phyloP scores from a whole-genome alignment of 2,329 filamentous ascomycete species.

The Mariannaea elegans region DNA sequence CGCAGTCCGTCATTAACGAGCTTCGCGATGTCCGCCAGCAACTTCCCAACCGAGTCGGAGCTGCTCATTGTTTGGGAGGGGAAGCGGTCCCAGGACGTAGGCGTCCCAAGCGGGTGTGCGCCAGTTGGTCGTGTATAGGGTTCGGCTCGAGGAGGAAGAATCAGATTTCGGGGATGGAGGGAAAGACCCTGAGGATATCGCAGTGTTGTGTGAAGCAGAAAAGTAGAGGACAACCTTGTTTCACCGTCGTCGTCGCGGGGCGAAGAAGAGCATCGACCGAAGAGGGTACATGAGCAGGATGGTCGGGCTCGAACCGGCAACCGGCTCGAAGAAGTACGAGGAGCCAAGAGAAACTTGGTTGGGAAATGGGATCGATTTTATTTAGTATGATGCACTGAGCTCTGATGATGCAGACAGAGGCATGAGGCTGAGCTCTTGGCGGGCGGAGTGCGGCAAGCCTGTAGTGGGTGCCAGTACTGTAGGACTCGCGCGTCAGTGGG shows the following conservation, averaged over 20 bases:
- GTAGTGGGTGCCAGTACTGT: not conserved
- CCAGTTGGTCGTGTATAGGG: slow-evolving; percentile 28
- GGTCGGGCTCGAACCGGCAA: slow-evolving; percentile 33
- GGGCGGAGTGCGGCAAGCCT: slow-evolving; percentile 15
- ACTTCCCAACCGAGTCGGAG: slow-evolving; percentile 64
- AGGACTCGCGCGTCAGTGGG: not conserved
- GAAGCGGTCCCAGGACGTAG: slow-evolving; percentile 5
- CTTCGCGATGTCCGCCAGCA: slow-evolving; percentile 66
- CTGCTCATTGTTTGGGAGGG: slow-evolving; percentile 46
- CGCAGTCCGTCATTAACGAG: slow-evolving; percentile 62
- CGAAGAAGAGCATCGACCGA: slow-evolving; percentile 38
- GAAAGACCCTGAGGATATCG: not conserved
- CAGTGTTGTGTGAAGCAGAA: not conserved
- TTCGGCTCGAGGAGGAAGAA: not conserved
- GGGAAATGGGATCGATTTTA: slow-evolving; percentile 14
- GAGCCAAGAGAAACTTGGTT: slow-evolving; percentile 25
- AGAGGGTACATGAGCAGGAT: slow-evolving; percentile 37
- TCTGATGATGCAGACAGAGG: slow-evolving; percentile 12
- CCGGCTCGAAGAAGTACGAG: slow-evolving; percentile 19
- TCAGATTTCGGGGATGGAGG: not conserved
- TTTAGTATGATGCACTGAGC: slow-evolving; percentile 18
- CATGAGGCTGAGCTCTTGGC: slow-evolving; percentile 40
- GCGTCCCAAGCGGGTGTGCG: slow-evolving; percentile 12
- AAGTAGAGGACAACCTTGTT: slow-evolving; percentile 20
- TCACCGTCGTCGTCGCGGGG: slow-evolving; percentile 42